Evolutionary conservation across 2,329 filamentous ascomycete species (phyloP).

Genomic region (Fonsecaea erecta): DNA sequence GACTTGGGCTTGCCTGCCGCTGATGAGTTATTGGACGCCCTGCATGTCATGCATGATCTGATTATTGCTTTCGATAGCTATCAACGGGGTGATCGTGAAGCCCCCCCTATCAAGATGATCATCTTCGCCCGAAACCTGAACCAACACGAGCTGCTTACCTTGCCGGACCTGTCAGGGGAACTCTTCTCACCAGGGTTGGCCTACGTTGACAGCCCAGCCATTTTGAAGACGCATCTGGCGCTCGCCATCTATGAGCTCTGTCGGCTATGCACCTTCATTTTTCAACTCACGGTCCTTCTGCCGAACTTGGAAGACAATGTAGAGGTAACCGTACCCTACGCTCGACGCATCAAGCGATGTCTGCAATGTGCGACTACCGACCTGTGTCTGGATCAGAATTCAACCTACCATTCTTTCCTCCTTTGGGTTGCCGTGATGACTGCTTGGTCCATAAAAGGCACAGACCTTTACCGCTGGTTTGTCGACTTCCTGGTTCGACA

Average conservation of each 20-base stretch:
- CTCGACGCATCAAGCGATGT: slow-evolving; percentile 7
- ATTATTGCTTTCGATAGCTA: slow-evolving; percentile 17
- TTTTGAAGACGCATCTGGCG: background rate
- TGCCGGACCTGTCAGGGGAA: slow-evolving; percentile 79
- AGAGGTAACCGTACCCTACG: slow-evolving; percentile 12
- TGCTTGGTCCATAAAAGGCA: slow-evolving; percentile 7
- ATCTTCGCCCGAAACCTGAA: slow-evolving; percentile 62
- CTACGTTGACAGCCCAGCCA: background rate
- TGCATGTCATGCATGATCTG: slow-evolving; percentile 8
- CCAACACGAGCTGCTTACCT: slow-evolving; percentile 98
- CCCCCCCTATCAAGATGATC: slow-evolving; percentile 18
- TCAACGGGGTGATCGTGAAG: slow-evolving; percentile 9
- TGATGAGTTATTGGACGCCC: background rate
- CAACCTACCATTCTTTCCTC: background rate
- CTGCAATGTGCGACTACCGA: background rate
- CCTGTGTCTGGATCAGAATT: background rate
- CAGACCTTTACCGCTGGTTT: slow-evolving; percentile 6
- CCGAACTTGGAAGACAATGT: slow-evolving; percentile 13
- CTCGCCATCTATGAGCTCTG: slow-evolving; percentile 18
- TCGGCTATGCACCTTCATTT: slow-evolving; percentile 14
- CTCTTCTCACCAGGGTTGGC: background rate
- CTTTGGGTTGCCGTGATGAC: slow-evolving; percentile 12
- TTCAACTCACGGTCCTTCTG: slow-evolving; percentile 17
- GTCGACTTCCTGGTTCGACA: slow-evolving; percentile 10
- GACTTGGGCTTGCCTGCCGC: background rate